Evolutionary conservation across 2,329 filamentous ascomycete genomes (phyloP).

Genomic region (Colletotrichum euphorbiae): DNA sequence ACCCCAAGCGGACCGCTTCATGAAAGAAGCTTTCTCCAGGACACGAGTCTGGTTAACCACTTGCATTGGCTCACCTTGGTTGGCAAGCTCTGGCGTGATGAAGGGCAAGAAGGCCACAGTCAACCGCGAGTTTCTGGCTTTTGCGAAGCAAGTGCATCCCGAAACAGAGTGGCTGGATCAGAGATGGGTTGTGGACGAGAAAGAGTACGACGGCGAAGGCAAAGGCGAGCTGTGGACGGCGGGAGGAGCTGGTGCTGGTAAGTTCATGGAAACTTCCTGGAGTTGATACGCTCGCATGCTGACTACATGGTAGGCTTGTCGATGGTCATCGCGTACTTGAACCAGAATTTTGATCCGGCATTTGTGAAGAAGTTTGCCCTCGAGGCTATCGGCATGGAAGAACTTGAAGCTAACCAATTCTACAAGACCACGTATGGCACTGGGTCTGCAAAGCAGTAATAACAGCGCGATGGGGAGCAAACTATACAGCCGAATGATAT

Average conservation of each 20-base stretch:
- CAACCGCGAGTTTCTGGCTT: slow-evolving; percentile 47
- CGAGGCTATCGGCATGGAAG: slow-evolving; percentile 14
- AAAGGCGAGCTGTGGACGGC: slow-evolving; percentile 52
- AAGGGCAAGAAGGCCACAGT: slow-evolving; percentile 53
- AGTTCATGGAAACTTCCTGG: slow-evolving; percentile 14
- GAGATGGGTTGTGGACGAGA: slow-evolving; percentile 53
- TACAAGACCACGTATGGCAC: slow-evolving; percentile 24
- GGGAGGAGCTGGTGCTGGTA: slow-evolving; percentile 52
- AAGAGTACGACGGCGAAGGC: slow-evolving; percentile 44
- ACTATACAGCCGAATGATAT: neutral
- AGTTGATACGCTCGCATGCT: neutral
- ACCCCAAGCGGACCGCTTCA: slow-evolving; percentile 49
- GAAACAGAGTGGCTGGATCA: slow-evolving; percentile 52
- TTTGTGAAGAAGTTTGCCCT: slow-evolving; percentile 30
- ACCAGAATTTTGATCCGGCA: slow-evolving; percentile 30
- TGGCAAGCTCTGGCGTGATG: slow-evolving; percentile 51
- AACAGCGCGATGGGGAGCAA: too few relatives aligned
- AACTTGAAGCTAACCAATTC: slow-evolving; percentile 32
- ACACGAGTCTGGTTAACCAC: slow-evolving; percentile 52
- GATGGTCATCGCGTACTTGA: slow-evolving; percentile 30
- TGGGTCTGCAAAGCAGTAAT: neutral
- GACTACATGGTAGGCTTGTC: neutral
- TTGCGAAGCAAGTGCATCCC: slow-evolving; percentile 47
- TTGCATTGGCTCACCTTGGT: slow-evolving; percentile 53
- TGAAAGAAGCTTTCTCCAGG: slow-evolving; percentile 50